These are phyloP conservation scores for Tripterygium wilfordii DNA, from an alignment of 177 flowering plant species.

Conservation along the genomic window DNA sequence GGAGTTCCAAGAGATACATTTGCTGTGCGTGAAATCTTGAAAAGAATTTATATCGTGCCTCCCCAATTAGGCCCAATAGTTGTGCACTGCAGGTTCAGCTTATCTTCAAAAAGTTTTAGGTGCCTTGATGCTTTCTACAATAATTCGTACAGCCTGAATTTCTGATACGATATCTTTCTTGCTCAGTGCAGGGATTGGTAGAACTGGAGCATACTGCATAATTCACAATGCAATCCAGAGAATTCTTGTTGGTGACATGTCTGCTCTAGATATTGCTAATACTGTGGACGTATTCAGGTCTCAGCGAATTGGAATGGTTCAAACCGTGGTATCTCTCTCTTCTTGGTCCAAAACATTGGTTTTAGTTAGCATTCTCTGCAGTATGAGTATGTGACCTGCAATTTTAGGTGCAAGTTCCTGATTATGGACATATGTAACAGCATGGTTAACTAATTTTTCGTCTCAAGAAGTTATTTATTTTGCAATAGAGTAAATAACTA, in stretches of 20 bases:
- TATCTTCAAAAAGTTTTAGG: neutral
- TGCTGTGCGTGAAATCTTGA: slow-evolving; percentile 84
- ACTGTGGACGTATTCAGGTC: slow-evolving; percentile 71
- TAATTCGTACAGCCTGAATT: neutral
- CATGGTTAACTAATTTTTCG: no score
- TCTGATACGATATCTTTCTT: slow-evolving; percentile 22
- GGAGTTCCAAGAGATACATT: slow-evolving; percentile 83
- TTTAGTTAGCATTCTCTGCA: no score
- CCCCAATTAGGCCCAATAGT: slow-evolving; percentile 79
- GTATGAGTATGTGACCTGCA: no score
- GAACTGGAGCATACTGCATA: slow-evolving; percentile 91
- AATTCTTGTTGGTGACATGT: slow-evolving; percentile 82
- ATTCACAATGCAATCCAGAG: slow-evolving; percentile 88
- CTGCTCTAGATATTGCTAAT: slow-evolving; percentile 67
- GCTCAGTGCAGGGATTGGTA: slow-evolving; percentile 94
- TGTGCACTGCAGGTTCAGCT: slow-evolving; percentile 93
- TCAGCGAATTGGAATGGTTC: slow-evolving; percentile 96
- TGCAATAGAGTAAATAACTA: no score
- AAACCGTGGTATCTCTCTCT: slow-evolving; percentile 59
- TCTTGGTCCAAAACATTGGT: slow-evolving; percentile 3
- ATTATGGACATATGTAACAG: no score
- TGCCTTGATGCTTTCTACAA: neutral
- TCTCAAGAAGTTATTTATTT: no score
- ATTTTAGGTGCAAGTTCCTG: no score
- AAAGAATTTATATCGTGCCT: slow-evolving; percentile 47